Conservation (phyloP, 257 asterid species). For the Solanum chilense region DNA sequence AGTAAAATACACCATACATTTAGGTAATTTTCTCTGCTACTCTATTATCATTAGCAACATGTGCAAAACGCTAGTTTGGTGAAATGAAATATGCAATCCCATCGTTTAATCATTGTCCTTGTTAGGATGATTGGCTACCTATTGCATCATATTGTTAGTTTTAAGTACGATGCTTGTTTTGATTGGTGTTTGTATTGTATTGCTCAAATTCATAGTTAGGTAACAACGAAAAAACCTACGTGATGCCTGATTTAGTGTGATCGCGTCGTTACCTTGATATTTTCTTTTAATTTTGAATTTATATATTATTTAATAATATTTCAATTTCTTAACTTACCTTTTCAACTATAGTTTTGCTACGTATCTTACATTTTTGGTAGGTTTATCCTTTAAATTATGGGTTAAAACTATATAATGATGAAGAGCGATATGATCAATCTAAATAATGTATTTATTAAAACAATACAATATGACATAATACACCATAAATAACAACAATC, state of each 20-base stretch:
- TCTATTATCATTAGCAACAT: not conserved
- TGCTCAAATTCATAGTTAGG: not conserved
- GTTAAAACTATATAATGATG: not conserved
- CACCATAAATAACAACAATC: too few relatives aligned
- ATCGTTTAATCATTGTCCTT: not conserved
- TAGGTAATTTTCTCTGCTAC: not conserved
- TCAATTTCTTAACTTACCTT: too few relatives aligned
- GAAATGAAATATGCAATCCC: not conserved
- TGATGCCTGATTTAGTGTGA: too few relatives aligned
- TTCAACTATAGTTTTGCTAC: not conserved
- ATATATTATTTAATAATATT: too few relatives aligned
- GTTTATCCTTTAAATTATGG: not conserved
- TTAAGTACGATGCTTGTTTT: too few relatives aligned
- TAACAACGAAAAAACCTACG: rapidly evolving
- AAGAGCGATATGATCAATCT: not conserved
- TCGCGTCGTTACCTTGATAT: too few relatives aligned
- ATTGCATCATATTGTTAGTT: not conserved
- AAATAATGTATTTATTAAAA: too few relatives aligned
- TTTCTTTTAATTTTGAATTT: too few relatives aligned
- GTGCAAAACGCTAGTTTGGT: not conserved
- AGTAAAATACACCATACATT: not conserved
- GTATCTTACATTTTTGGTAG: too few relatives aligned
- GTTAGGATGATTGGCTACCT: not conserved
- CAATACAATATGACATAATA: too few relatives aligned
- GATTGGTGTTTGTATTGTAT: not conserved